Evolutionary conservation across 2,329 filamentous ascomycete genomes (phyloP), one percentile per base, ranked within the genome.

Genomic region (Neopestalotiopsis sp.): DNA sequence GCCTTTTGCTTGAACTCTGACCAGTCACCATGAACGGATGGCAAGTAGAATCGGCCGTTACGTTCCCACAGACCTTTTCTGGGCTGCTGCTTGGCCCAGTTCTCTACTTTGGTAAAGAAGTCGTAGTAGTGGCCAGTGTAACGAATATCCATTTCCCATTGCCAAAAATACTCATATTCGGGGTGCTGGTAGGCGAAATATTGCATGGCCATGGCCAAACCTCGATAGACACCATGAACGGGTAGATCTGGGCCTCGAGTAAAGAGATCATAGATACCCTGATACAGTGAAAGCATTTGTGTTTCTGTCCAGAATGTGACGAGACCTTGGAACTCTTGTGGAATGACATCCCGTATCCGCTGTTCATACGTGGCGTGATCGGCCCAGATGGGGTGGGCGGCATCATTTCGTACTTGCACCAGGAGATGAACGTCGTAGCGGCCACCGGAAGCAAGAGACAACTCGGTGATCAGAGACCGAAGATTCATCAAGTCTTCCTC

Each of bases 71-170:
- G 84, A 0, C 92, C 91, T 79, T 94, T 94, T 13, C 93, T 86
- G 1, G 93, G 93, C 80, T 96, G 93, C 61, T 88, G 81, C 72
- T 86, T 88, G 17, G 92, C 87, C 91, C 92, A 96, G 59, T 83
- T 82, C 74, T 89, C 87, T 49, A 94, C 82, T 76, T 91, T 91
- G 73, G 89, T 87, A 75, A 95, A 88, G 24, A 94, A 80, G 70
- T 93, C 89, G 73, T 92, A 94, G 83, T 93, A 95, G 80, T 97
- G 94, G 45, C 94, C 94, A 0, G 92, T 96, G 79, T 97, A 97
- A 38, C 94, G 91, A 59, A 95, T 90, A 76, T 97, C 94, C 91
- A 97, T 95, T 80, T 97, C 94, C 93, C 94, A 97, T 73, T 97
- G 93, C 94, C 94, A 97, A 80, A 94, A 94, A 81, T 90, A 93